Percentiles rank a stretch among this genome's conserved stretches.
Conservation (phyloP, 1,139 yeast genomes). For the Geotrichum aggregatum region DNA sequence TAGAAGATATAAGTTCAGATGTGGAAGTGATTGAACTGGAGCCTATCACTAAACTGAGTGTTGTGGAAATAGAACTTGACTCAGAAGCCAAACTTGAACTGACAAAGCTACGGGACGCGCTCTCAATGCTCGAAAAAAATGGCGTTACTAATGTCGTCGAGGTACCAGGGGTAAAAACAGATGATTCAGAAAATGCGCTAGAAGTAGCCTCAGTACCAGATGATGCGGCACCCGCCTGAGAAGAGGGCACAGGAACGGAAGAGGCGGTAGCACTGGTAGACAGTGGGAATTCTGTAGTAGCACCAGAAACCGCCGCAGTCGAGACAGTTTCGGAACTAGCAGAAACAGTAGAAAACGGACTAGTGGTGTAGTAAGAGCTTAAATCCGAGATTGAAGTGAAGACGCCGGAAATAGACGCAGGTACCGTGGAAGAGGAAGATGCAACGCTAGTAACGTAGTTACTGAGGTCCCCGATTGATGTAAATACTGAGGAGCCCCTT, state of each 20-base stretch:
- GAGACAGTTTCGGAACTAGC: background rate
- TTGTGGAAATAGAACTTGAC: background rate
- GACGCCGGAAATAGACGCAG: background rate
- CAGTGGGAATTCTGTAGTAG: background rate
- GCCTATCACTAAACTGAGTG: background rate
- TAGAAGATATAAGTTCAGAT: background rate
- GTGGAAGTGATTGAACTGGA: background rate
- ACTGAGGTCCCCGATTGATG: conserved; percentile 4
- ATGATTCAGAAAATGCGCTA: background rate
- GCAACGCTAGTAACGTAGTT: background rate
- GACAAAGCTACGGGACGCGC: background rate
- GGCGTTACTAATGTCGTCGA: too few relatives aligned
- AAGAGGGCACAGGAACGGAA: background rate
- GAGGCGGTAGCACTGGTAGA: background rate
- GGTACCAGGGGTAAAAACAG: background rate
- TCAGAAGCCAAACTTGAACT: background rate
- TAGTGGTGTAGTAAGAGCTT: background rate
- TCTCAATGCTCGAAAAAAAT: background rate
- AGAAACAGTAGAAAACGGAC: background rate
- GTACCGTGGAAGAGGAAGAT: background rate
- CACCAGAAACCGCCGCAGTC: background rate
- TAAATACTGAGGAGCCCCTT: background rate
- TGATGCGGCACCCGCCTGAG: background rate
- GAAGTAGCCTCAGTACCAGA: background rate
- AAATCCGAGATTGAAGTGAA: conserved; percentile 5